A percentile compares a stretch with the other conserved stretches of the same genome.
Conservation (phyloP, 306 rosid genomes). For the Vigna radiata region DNA sequence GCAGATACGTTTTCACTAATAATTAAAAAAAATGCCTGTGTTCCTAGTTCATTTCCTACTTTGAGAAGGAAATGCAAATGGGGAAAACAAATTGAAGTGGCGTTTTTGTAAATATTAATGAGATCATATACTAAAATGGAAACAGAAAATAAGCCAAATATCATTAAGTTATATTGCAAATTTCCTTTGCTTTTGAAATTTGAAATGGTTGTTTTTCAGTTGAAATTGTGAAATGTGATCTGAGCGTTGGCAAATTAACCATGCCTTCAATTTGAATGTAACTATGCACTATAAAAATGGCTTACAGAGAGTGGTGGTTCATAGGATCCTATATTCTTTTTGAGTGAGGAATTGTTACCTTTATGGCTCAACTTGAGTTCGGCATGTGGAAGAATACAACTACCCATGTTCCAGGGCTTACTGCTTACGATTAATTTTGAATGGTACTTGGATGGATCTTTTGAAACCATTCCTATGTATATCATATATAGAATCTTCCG, state of each 20-base stretch:
- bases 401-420: slow-evolving; percentile 12
- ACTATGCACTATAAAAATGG: slow-evolving; percentile 5
- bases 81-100: background rate
- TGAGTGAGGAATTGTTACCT: background rate
- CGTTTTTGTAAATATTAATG: background rate
- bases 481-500: background rate
- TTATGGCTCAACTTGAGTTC: background rate
- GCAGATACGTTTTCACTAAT: background rate
- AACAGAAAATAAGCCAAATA: background rate
- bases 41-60: background rate
- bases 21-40: background rate
- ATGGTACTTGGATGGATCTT: slow-evolving; percentile 7
- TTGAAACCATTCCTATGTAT: background rate
- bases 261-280: slow-evolving; percentile 3
- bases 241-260: background rate
- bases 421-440: slow-evolving; percentile 15
- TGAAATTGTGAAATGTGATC: background rate
- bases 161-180: background rate
- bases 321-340: background rate
- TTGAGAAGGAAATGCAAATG: background rate
- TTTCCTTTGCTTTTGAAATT: slow-evolving; percentile 1
- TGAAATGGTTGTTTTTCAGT: slow-evolving; percentile 3
- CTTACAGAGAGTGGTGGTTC: background rate
- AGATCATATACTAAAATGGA: background rate
- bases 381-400: background rate